Base-by-base conservation (phyloP, 148 eudicot genomes). In the Suaeda aralocaspica region DNA sequence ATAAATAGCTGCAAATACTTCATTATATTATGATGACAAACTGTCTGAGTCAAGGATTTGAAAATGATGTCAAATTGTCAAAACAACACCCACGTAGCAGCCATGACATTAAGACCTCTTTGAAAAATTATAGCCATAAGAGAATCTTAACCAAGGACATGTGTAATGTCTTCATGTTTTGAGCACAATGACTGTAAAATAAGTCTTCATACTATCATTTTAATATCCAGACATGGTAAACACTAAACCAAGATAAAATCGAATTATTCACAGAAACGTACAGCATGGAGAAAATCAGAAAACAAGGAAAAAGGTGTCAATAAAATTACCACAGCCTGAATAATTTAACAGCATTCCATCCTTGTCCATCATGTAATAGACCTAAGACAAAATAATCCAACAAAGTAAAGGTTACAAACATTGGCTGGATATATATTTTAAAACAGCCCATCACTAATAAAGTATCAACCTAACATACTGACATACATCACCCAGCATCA, bases 281-380 rank as follows among this genome's bases (percentile, higher is more conserved):
- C 18, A 52, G 70, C 63, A 78, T 46, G 28, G 36, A 29, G 46
- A 44, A n/a, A n/a, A n/a, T n/a, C n/a, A n/a, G n/a, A n/a, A n/a
- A 65, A 26, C 55, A 73, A 51, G 64, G 2, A 56, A 24, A 41
- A 24, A 76, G 64, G n/a, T 42, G 34, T 6, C 24, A 42, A 34
- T 13, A 51, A 63, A 29, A 51, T 86, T 83, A 95, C 99, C 99
- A 80, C 99, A 95, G 67, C 99, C 99, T 5, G 96, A 84, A 79
- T 79, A 95, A 78, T 95, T 91, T 77, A 95, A 69, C 82, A 91
- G 67, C 81, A 79, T 77, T 64, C 84, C 88, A 75, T 77, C 78
- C 67, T 86, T 78, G 60, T 80, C 68, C 24, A 75, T 58, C 93
- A 95, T 91, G 93, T 91, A 95, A 85, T 95, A 95, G 65, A 89